Evolutionary conservation across 805 yeast genomes (phyloP).

Genomic region (Jamesozyma jinghongensis): DNA sequence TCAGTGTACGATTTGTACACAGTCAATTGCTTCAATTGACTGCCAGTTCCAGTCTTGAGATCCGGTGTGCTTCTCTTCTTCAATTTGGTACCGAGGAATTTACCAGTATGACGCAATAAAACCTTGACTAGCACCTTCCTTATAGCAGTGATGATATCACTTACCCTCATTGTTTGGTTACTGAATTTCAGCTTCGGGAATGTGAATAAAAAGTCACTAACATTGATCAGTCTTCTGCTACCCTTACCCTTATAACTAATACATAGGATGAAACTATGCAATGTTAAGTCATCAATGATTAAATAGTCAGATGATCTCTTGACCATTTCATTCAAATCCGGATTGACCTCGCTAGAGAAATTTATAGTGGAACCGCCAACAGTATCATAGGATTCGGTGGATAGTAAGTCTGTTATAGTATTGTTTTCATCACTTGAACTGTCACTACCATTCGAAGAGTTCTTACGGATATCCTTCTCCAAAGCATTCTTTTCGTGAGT

Average conservation of each 20-base stretch:
- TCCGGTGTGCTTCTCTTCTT: conserved; percentile 16
- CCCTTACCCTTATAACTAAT: conserved; percentile 75
- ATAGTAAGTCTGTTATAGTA: conserved; percentile 7
- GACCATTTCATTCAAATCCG: conserved; percentile 55
- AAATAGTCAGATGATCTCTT: conserved; percentile 63
- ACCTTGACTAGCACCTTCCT: conserved; percentile 55
- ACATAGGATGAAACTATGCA: conserved; percentile 45
- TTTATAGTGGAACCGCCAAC: conserved; percentile 9
- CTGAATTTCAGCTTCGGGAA: conserved; percentile 53
- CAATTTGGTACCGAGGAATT: conserved; percentile 69
- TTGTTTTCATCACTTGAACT: conserved; percentile 1
- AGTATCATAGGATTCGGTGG: conserved; percentile 3
- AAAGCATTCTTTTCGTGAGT: background rate
- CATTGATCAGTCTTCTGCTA: conserved; percentile 58
- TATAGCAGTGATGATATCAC: conserved; percentile 55
- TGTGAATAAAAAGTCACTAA: conserved; percentile 58
- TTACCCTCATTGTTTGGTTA: conserved; percentile 61
- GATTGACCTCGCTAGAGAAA: conserved; percentile 12
- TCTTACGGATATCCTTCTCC: background rate
- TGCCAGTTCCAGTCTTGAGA: background rate
- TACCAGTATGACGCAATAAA: conserved; percentile 59
- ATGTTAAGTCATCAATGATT: conserved; percentile 51
- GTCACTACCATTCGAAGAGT: background rate
- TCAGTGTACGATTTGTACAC: conserved; percentile 11
- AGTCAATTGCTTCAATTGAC: conserved; percentile 9